Evolutionary conservation across 2,329 filamentous ascomycete species (phyloP).

Genomic region (Phialophora verrucosa): DNA sequence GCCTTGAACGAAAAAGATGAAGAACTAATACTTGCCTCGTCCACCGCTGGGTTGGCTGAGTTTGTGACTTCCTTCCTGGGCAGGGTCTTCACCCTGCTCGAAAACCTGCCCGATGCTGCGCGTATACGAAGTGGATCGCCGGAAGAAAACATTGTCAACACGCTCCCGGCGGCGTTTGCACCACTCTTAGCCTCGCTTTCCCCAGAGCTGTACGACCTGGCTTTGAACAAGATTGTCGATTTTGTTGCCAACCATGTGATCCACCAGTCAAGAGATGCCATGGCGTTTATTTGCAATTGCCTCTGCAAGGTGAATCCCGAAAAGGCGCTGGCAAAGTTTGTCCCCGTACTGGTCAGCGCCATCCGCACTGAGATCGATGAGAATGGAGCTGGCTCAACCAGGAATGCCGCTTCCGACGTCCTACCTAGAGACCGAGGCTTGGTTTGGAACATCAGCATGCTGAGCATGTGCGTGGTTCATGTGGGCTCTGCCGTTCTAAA

Average conservation of each 20-base stretch:
- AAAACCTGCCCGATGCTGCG: conserved; percentile 91
- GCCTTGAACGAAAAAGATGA: conserved; percentile 87
- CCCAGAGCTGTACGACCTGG: conserved; percentile 89
- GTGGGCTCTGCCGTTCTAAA: conserved; percentile 87
- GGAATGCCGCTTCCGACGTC: conserved; percentile 91
- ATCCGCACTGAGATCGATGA: conserved; percentile 97
- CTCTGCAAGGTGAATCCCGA: conserved; percentile 94
- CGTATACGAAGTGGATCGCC: conserved; percentile 87
- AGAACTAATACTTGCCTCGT: conserved; percentile 85
- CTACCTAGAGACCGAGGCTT: conserved; percentile 88
- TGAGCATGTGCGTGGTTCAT: conserved; percentile 98
- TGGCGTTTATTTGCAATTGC: conserved; percentile 97
- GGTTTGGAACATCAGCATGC: conserved; percentile 95
- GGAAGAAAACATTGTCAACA: conserved; percentile 97
- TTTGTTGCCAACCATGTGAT: conserved; percentile 95
- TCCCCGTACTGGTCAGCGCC: conserved; percentile 86
- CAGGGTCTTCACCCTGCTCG: conserved; percentile 91
- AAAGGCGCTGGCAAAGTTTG: conserved; percentile 86
- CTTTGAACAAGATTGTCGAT: conserved; percentile 85
- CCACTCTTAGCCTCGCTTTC: conserved; percentile 90
- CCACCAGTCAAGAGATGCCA: conserved; percentile 93
- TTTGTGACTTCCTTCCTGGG: conserved; percentile 90
- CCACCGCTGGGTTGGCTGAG: conserved; percentile 90
- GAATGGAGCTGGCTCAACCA: conserved; percentile 92
- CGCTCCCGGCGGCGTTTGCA: conserved; percentile 85